Percentiles rank a stretch among this genome's conserved stretches.
These are phyloP conservation scores for Parafenestella ontariensis DNA, from an alignment of 2,329 filamentous ascomycete species.

Conservation along the genomic window DNA sequence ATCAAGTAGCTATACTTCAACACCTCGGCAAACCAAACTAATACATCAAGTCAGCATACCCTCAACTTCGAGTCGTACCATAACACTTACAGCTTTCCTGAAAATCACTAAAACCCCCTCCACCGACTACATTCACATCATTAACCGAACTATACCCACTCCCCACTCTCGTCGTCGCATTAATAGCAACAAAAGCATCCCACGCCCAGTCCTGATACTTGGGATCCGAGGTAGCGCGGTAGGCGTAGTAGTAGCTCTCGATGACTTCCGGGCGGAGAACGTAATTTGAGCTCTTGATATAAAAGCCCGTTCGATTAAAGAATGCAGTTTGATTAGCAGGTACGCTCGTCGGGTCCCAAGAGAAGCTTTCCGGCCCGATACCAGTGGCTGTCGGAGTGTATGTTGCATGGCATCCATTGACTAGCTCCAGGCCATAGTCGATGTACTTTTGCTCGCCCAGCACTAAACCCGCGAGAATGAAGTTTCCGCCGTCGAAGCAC, in stretches of 20 bases:
- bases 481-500: conserved; percentile 83
- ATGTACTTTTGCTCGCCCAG: conserved; percentile 71
- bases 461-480: conserved; percentile 79
- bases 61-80: background rate
- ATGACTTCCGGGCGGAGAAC: conserved; percentile 80
- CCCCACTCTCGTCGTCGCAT: conserved; percentile 66
- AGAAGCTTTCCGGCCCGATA: conserved; percentile 74
- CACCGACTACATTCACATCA: conserved; percentile 69
- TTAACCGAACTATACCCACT: conserved; percentile 71
- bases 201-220: conserved; percentile 87
- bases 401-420: conserved; percentile 75
- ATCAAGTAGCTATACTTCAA: conserved; percentile 85
- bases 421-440: conserved; percentile 75
- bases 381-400: conserved; percentile 72
- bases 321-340: conserved; percentile 59
- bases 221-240: conserved; percentile 74
- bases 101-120: conserved; percentile 70
- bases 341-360: conserved; percentile 44
- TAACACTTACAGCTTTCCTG: conserved; percentile 72
- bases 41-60: background rate
- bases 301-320: conserved; percentile 74
- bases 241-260: conserved; percentile 87
- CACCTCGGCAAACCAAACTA: conserved; percentile 81
- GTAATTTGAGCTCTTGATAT: conserved; percentile 68
- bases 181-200: conserved; percentile 76